Conservation (phyloP, 139 green algal genomes). For the Closterium sp. region DNA sequence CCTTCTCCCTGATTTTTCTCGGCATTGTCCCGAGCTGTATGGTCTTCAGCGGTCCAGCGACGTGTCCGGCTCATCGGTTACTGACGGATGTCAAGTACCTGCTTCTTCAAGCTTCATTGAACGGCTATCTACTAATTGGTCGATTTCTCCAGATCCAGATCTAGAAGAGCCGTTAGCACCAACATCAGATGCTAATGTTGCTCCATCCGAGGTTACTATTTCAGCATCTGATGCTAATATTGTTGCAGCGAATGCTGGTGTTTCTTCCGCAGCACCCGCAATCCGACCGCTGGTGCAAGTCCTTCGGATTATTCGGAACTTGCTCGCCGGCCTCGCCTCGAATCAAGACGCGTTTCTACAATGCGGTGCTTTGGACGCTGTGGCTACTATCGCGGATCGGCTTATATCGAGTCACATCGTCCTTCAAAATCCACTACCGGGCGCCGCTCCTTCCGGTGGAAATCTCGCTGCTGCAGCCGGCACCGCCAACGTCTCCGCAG, state of each 20-base stretch:
- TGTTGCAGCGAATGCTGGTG: not conserved
- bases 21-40: not conserved
- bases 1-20: not conserved
- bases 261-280: not conserved
- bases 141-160: not conserved
- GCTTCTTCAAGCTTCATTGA: not conserved
- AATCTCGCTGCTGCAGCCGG: not conserved
- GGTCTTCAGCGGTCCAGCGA: not conserved
- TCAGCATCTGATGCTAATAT: too few relatives aligned
- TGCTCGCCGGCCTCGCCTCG: conserved; percentile 5
- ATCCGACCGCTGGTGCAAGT: conserved; percentile 7
- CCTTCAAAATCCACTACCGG: not conserved
- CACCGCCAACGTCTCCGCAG: not conserved
- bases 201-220: not conserved
- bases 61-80: not conserved
- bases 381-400: conserved; percentile 23
- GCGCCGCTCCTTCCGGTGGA: not conserved
- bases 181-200: not conserved
- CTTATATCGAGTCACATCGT: conserved; percentile 22
- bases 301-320: conserved; percentile 29
- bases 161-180: not conserved
- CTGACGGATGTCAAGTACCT: not conserved
- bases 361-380: conserved; percentile 16
- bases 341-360: conserved; percentile 37
- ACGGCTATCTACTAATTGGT: not conserved